phyloP scores from a whole-genome alignment of 2,329 filamentous ascomycete species.

The Berkeleyomyces basicola region DNA sequence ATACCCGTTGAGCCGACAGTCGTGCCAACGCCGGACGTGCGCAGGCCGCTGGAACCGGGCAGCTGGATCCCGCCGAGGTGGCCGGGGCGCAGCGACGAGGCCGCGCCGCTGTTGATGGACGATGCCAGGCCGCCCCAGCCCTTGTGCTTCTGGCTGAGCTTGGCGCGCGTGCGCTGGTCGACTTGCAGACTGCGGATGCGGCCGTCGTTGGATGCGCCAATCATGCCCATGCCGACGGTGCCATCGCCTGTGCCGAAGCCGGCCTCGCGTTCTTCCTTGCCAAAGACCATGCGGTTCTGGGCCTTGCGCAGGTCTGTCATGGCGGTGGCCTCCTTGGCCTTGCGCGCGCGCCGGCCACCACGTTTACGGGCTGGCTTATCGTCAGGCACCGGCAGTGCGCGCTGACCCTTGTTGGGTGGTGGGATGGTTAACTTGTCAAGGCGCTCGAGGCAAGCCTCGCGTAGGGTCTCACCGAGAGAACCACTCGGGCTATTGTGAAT shows the following conservation, averaged over 20 bases:
- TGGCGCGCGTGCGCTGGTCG: slow-evolving; percentile 82
- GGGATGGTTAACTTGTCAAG: slow-evolving; percentile 88
- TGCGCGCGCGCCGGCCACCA: slow-evolving; percentile 73
- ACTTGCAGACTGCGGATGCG: slow-evolving; percentile 76
- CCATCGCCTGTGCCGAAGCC: slow-evolving; percentile 77
- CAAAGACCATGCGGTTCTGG: slow-evolving; percentile 90
- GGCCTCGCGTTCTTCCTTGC: slow-evolving; percentile 85
- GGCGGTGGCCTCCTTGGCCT: slow-evolving; percentile 89
- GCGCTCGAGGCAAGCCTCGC: slow-evolving; percentile 65
- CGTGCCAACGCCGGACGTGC: slow-evolving; percentile 66
- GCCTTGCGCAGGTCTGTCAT: slow-evolving; percentile 95
- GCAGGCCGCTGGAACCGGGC: slow-evolving; percentile 49
- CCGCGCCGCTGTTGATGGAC: slow-evolving; percentile 64
- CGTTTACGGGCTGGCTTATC: slow-evolving; percentile 90
- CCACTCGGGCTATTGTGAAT: slow-evolving; percentile 71
- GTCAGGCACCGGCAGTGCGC: slow-evolving; percentile 79
- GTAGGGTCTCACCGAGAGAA: slow-evolving; percentile 65
- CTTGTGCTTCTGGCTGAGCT: slow-evolving; percentile 86
- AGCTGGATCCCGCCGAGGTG: slow-evolving; percentile 9
- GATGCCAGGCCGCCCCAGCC: slow-evolving; percentile 83
- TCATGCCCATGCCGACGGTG: slow-evolving; percentile 86
- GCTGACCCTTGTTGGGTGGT: slow-evolving; percentile 70
- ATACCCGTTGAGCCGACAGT: slow-evolving; percentile 33
- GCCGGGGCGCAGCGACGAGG: slow-evolving; percentile 42
- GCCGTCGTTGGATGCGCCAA: slow-evolving; percentile 77